These are phyloP conservation scores for Viola odorata DNA, from an alignment of 345 rosid genomes.

Conservation along the genomic window DNA sequence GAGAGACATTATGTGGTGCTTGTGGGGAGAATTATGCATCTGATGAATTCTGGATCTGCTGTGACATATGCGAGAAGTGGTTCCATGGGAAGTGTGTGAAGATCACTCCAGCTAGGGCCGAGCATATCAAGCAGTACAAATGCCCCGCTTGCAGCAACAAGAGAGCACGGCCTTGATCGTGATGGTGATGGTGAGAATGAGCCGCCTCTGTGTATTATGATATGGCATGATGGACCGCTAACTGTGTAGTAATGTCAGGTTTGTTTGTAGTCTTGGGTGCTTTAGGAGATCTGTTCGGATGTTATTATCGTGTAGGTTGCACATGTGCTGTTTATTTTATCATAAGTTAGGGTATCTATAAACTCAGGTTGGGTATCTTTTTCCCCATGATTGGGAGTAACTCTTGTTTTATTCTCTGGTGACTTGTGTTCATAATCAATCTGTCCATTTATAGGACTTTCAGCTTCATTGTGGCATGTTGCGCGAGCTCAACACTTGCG, in stretches of 20 bases:
- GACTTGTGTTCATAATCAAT: slow-evolving; percentile 14
- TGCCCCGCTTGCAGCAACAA: slow-evolving; percentile 26
- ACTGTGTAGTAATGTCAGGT: slow-evolving; percentile 41
- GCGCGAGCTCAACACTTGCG: no score
- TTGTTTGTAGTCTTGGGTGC: slow-evolving; percentile 27
- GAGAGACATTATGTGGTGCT: slow-evolving; percentile 23
- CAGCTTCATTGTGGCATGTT: not conserved
- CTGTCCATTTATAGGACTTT: slow-evolving; percentile 10
- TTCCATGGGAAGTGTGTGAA: slow-evolving; percentile 24
- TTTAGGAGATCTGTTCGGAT: slow-evolving; percentile 30
- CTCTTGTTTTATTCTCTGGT: slow-evolving; percentile 7
- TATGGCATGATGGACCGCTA: slow-evolving; percentile 33
- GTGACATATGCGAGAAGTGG: slow-evolving; percentile 25
- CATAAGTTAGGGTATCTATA: slow-evolving; percentile 19
- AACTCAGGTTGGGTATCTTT: slow-evolving; percentile 15
- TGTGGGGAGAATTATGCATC: slow-evolving; percentile 25
- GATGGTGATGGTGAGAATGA: not conserved
- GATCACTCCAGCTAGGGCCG: slow-evolving; percentile 27
- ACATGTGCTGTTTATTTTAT: slow-evolving; percentile 23
- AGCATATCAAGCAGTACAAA: slow-evolving; percentile 28
- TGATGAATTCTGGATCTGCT: slow-evolving; percentile 27
- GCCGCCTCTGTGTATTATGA: slow-evolving; percentile 4
- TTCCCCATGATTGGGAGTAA: slow-evolving; percentile 15
- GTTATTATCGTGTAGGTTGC: slow-evolving; percentile 19
- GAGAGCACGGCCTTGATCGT: slow-evolving; percentile 20